Evolutionary conservation across 1,139 yeast species (phyloP).

Genomic region (Pichia kudriavzevii): DNA sequence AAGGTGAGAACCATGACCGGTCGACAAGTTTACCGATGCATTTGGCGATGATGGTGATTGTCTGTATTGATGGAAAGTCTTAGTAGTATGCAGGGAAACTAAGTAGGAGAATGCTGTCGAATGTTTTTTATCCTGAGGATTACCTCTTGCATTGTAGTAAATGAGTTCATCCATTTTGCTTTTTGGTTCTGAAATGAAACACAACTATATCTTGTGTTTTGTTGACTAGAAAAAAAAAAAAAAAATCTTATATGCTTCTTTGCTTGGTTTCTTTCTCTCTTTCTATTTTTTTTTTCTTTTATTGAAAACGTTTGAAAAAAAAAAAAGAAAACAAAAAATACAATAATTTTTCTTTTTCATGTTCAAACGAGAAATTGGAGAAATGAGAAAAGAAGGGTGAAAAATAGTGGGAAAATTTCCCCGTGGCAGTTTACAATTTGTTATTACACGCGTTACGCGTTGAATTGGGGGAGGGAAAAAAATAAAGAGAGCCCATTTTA

Average conservation of each 20-base stretch:
- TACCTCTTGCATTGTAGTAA: constrained; percentile 47
- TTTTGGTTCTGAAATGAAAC: background rate
- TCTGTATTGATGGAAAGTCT: constrained; percentile 44
- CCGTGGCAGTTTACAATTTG: too few relatives aligned
- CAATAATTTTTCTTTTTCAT: too few relatives aligned
- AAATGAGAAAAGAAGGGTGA: background rate
- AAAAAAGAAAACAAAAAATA: too few relatives aligned
- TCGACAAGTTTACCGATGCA: constrained; percentile 38
- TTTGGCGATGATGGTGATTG: constrained; percentile 40
- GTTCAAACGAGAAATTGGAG: too few relatives aligned
- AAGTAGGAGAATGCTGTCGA: constrained; percentile 43
- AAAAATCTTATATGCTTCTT: constrained; percentile 1
- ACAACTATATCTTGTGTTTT: background rate
- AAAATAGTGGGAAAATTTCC: background rate
- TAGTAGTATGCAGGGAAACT: constrained; percentile 44
- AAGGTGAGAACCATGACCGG: constrained; percentile 35
- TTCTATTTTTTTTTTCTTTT: too few relatives aligned
- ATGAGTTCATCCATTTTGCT: constrained; percentile 51
- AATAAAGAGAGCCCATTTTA: too few relatives aligned
- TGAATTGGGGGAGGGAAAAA: too few relatives aligned
- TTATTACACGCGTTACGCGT: too few relatives aligned
- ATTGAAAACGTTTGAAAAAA: constrained; percentile 1
- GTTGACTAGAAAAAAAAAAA: background rate
- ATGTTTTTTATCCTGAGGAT: constrained; percentile 36
- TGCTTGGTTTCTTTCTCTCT: too few relatives aligned